Evolutionary conservation across 495 filamentous ascomycete species (phyloP), one percentile per base, ranked within the genome.

Genomic region (Friedmanniomyces simplex): DNA sequence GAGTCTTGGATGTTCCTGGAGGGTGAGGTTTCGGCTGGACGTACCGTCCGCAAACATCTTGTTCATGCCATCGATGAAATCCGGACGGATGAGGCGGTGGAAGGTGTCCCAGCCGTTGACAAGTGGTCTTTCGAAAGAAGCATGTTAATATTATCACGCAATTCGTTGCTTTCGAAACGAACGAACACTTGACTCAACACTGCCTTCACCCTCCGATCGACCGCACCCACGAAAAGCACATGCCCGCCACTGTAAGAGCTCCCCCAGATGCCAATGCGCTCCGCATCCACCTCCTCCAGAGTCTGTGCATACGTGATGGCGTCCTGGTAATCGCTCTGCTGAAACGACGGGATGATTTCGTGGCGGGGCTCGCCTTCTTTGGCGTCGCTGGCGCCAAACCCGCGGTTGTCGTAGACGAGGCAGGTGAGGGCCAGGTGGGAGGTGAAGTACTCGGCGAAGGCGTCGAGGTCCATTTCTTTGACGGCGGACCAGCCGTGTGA

Each of bases 361-460:
- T 69, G 58, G 16, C 65, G 57, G 0, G 71, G 71, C 18, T 55
- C 25, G 8, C 64, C 66, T 10, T 13, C 52, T 36, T 26, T 4
- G 18, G 36, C 14, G 42, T 71, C 71, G 58, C 68, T 72, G 20
- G 64, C 61, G 28, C 72, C 72, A 57, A 64, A 72, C 57, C 62
- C 59, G 28, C 71, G 66, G 46, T 73, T 67, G 48, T 74, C 69
- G 50, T 72, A 74, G 4, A 72, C 56, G 1, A 74, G 58, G 21
- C 57, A 58, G 25, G 30, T 51, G 43, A 65, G 61, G 4, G 65
- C 58, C 21, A 67, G 66, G 22, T 62, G 8, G 14, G 62, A 59
- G 13, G 50, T 50, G 61, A 72, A 72, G 32, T 64, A 50, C 28
- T 57, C 61, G 1, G 67, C 66, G 55, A 70, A 66, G 14, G 20